Base-by-base conservation (phyloP, 1,139 yeast species). In the Debaryomyces robertsiae region DNA sequence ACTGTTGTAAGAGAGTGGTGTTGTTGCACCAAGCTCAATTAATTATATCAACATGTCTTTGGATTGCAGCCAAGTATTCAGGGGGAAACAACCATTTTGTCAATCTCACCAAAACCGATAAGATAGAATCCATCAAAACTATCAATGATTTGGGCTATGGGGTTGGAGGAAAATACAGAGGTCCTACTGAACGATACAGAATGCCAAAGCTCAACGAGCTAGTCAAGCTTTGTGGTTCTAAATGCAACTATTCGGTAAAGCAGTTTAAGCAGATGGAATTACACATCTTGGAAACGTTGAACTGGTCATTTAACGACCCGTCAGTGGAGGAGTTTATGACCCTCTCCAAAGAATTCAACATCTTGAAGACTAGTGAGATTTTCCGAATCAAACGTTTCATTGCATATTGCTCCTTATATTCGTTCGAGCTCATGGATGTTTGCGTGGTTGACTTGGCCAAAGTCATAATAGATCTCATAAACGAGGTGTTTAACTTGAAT, bases 61-160 rank as follows among this genome's bases (percentile, higher is more conserved):
- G 87, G 87, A 64, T 82, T 15, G 77, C 84, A 4, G 75, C 82
- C 24, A 82, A 82, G 57, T 65, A 80, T 3, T 77, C 75, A 59
- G 89, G 89, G 34, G 89, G 89, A 25, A 81, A 83, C 56, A 81
- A 81, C 52, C 89, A 82, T 61, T 79, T 81, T 50, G 75, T 80
- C 43, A 80, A 81, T 58, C 69, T 70, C 46, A 54, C 47, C 38
- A 66, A 68, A 44, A 46, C 61, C 29, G 65, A 61, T 31, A 63
- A 63, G 46, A 49, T 59, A 19, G 54, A 54, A 38, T 54, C 58
- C 30, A 58, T 69, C 27, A 61, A 58, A 45, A 66, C 73, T 35
- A 69, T 72, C 37, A 58, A 53, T 46, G 77, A 72, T 48, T 61
- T 71, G 45, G 77, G 76, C 33, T 70, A 69, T 50, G 77, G 77